Evolutionary conservation across 768 basidiomycete species (phyloP).

Genomic region (Boletus pseudopeckii): DNA sequence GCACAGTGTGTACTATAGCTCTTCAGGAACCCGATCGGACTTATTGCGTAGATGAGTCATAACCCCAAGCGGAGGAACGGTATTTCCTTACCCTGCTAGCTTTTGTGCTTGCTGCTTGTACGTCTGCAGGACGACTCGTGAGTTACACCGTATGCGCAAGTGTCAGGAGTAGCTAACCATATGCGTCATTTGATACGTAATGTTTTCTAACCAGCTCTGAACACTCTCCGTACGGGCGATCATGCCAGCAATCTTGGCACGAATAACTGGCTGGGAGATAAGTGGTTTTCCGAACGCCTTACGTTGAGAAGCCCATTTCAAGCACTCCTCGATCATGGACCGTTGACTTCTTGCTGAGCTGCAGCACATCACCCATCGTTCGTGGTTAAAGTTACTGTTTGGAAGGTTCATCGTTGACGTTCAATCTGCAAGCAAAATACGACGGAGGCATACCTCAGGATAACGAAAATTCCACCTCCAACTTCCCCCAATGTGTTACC

Average conservation of each 20-base stretch:
- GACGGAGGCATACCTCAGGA: conserved; percentile 41
- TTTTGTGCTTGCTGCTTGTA: conserved; percentile 72
- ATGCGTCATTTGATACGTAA: conserved; percentile 85
- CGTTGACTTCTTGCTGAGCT: conserved; percentile 71
- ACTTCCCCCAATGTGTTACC: conserved; percentile 75
- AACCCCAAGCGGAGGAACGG: neutral
- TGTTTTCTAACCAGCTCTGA: conserved; percentile 83
- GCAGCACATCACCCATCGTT: conserved; percentile 90
- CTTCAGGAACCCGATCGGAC: conserved; percentile 79
- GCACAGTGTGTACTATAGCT: conserved; percentile 72
- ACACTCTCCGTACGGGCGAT: conserved; percentile 78
- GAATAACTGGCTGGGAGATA: conserved; percentile 80
- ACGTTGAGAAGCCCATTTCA: conserved; percentile 89
- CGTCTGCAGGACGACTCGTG: conserved; percentile 33
- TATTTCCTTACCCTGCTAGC: conserved; percentile 60
- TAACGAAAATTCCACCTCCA: conserved; percentile 60
- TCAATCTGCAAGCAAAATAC: neutral
- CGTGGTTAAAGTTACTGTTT: conserved; percentile 86
- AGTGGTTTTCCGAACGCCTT: conserved; percentile 91
- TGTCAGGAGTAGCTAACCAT: conserved; percentile 45
- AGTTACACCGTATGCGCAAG: neutral
- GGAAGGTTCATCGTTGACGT: conserved; percentile 10
- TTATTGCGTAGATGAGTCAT: conserved; percentile 18
- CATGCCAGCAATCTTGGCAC: conserved; percentile 85
- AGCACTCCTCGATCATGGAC: conserved; percentile 70